Evolutionary conservation across 179 eudicot species (phyloP).

Genomic region (Beta macrorhiza): DNA sequence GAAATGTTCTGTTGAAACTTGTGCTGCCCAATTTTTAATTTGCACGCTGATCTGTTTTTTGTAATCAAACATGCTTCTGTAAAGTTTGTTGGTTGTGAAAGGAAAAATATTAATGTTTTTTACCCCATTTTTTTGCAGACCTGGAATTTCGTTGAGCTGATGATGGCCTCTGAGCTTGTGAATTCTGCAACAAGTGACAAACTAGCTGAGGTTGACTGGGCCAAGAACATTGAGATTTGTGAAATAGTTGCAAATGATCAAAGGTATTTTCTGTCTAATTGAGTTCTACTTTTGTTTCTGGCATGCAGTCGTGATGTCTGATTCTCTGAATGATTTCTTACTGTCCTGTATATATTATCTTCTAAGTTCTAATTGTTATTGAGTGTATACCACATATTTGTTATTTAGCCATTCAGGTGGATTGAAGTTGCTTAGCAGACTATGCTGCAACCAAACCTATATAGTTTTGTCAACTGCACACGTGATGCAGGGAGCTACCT

Average conservation of each 20-base stretch:
- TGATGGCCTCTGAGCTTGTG: conserved; percentile 61
- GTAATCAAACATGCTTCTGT: too few species aligned
- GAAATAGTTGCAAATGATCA: conserved; percentile 75
- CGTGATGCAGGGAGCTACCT: background rate
- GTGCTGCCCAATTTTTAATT: background rate
- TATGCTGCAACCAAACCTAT: background rate
- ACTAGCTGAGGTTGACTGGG: conserved; percentile 81
- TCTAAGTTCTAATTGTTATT: background rate
- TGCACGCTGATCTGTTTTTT: background rate
- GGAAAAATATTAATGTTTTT: background rate
- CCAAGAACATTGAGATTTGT: conserved; percentile 81
- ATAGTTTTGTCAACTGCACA: background rate
- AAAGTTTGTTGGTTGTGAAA: background rate
- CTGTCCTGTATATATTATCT: background rate
- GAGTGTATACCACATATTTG: background rate
- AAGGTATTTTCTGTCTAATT: conserved; percentile 42
- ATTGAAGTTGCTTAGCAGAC: background rate
- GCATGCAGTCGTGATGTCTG: background rate
- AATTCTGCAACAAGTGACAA: conserved; percentile 79
- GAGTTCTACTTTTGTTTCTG: background rate
- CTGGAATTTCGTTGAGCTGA: conserved; percentile 2
- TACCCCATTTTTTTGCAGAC: conserved; percentile 18
- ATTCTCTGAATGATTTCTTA: background rate
- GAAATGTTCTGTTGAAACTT: background rate
- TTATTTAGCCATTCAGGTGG: background rate